Evolutionary conservation across 192 early-diverging fungal genomes (phyloP).

Genomic region (Coemansia sp.): DNA sequence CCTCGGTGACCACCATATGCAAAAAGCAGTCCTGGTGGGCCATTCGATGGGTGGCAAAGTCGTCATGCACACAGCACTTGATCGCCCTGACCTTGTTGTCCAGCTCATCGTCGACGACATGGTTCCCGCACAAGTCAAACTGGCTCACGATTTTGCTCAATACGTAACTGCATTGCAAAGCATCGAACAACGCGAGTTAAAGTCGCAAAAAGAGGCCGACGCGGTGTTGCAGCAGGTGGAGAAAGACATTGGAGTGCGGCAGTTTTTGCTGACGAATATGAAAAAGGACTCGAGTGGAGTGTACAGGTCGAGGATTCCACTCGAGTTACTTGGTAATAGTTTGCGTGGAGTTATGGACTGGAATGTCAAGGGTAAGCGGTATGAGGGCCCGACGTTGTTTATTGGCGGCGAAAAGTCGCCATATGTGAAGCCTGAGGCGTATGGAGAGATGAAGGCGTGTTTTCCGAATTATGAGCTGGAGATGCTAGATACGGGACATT

Average conservation of each 20-base stretch:
- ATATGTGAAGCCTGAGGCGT: constrained; percentile 62
- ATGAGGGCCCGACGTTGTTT: constrained; percentile 71
- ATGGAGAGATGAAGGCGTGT: constrained; percentile 59
- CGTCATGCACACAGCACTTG: constrained; percentile 68
- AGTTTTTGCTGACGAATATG: constrained; percentile 92
- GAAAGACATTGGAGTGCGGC: constrained; percentile 59
- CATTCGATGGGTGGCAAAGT: constrained; percentile 92
- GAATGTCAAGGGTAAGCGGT: constrained; percentile 48
- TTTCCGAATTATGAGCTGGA: constrained; percentile 73
- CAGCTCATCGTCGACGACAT: constrained; percentile 72
- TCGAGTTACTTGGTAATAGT: constrained; percentile 63
- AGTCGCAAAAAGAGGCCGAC: constrained; percentile 64
- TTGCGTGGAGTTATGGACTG: constrained; percentile 57
- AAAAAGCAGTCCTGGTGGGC: constrained; percentile 66
- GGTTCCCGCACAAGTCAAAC: constrained; percentile 55
- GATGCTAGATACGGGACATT: constrained; percentile 84
- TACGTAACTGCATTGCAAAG: constrained; percentile 63
- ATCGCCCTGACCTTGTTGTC: constrained; percentile 51
- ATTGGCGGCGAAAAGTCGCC: constrained; percentile 70
- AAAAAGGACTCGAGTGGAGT: constrained; percentile 53
- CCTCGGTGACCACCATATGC: constrained; percentile 59
- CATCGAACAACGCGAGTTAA: constrained; percentile 53
- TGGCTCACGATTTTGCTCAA: constrained; percentile 57
- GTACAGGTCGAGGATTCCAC: constrained; percentile 73
- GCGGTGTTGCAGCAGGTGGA: constrained; percentile 55